Percentiles rank a stretch among this genome's conserved stretches.
These are phyloP conservation scores for Cydonia oblonga DNA, from an alignment of 331 rosid genomes.

Conservation along the genomic window DNA sequence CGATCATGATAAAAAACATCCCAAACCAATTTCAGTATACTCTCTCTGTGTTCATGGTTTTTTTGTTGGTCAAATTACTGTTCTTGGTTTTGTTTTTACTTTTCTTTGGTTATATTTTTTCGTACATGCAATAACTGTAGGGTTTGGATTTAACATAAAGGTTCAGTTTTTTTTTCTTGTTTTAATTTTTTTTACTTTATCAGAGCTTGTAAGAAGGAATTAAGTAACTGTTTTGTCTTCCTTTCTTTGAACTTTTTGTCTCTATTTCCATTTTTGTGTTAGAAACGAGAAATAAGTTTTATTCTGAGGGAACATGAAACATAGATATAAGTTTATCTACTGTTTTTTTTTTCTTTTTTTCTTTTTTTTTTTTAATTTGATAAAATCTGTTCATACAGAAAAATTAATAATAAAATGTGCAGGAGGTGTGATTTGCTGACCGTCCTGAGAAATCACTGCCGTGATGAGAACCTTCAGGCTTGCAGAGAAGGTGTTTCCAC, in stretches of 20 bases:
- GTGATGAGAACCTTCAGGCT: conserved; percentile 3
- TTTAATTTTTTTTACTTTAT: neutral
- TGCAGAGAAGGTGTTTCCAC: neutral
- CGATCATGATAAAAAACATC: conserved; percentile 45
- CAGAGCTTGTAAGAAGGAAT: neutral
- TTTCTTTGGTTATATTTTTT: neutral
- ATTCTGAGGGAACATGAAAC: neutral
- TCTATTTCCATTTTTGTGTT: neutral
- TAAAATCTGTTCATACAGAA: too few relatives aligned
- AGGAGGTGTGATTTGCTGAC: conserved; percentile 27
- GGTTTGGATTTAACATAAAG: too few relatives aligned
- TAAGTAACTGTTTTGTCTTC: neutral
- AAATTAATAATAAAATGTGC: neutral
- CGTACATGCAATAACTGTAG: neutral
- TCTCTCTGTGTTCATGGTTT: neutral
- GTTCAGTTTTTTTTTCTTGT: neutral
- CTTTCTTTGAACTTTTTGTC: neutral
- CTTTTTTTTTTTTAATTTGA: too few relatives aligned
- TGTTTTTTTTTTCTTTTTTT: too few relatives aligned
- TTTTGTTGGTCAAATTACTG: neutral
- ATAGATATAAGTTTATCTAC: too few relatives aligned
- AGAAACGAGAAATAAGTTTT: neutral
- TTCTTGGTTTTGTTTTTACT: neutral
- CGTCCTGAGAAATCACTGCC: conserved; percentile 31
- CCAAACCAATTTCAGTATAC: conserved; percentile 39